Conservation (phyloP, 2,329 filamentous ascomycete genomes). For the Diaporthe citriasiana region DNA sequence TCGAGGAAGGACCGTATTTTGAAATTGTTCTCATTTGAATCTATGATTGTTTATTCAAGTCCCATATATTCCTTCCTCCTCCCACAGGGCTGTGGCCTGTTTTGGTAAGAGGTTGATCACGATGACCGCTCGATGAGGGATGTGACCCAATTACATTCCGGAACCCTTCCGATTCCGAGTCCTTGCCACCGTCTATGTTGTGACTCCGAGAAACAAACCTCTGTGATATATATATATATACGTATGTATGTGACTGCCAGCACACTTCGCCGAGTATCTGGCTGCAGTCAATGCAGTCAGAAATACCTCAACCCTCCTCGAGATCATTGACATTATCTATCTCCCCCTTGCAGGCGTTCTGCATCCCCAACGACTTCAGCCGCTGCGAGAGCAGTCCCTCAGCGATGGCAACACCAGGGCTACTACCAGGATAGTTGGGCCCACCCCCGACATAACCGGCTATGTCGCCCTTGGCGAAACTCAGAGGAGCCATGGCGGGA, state of each 20-base stretch:
- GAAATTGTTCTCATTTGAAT: not conserved
- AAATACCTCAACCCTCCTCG: not conserved
- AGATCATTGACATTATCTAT: not conserved
- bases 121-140: not conserved
- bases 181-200: not conserved
- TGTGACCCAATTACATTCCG: not conserved
- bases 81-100: not conserved
- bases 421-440: slow-evolving; percentile 61
- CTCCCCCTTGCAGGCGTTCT: slow-evolving; percentile 44
- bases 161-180: no score
- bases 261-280: not conserved
- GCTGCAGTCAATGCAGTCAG: no score
- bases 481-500: slow-evolving; percentile 45
- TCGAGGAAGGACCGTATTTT: no score
- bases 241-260: not conserved
- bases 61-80: not conserved
- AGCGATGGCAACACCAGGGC: slow-evolving; percentile 55
- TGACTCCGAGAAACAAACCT: not conserved
- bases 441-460: slow-evolving; percentile 69
- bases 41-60: not conserved
- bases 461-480: slow-evolving; percentile 50
- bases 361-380: slow-evolving; percentile 72
- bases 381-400: slow-evolving; percentile 80
- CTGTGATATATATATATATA: not conserved
- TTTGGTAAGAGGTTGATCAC: not conserved